These are phyloP conservation scores for Astragalus glycyphyllos DNA, from an alignment of 306 rosid genomes.

Conservation along the genomic window DNA sequence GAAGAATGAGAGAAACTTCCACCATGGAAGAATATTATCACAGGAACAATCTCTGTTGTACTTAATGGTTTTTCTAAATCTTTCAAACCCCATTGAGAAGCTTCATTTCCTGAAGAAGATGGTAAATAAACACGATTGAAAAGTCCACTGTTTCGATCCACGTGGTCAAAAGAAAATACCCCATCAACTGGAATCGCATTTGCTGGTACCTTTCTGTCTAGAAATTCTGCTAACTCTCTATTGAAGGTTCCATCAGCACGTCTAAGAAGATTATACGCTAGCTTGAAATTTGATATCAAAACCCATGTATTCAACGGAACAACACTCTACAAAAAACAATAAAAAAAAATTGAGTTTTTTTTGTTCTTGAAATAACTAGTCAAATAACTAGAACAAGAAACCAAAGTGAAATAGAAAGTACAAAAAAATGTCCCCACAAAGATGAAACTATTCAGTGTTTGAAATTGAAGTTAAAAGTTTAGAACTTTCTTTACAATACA, in stretches of 20 bases:
- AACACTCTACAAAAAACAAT: conserved; percentile 57
- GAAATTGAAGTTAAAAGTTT: conserved; percentile 21
- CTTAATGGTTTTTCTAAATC: conserved; percentile 74
- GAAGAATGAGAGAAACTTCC: conserved; percentile 95
- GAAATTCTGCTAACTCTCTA: conserved; percentile 81
- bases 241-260: conserved; percentile 90
- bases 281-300: conserved; percentile 90
- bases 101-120: conserved; percentile 45
- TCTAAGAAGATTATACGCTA: conserved; percentile 84
- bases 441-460: conserved; percentile 20
- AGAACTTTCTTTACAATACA: conserved; percentile 18
- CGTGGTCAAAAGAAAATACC: conserved; percentile 81
- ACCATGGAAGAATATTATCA: conserved; percentile 84
- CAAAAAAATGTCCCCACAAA: not conserved
- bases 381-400: conserved; percentile 55
- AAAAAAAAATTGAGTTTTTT: no score
- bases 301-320: conserved; percentile 93
- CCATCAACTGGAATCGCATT: conserved; percentile 75
- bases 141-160: conserved; percentile 63
- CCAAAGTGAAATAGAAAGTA: conserved; percentile 36
- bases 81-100: conserved; percentile 50
- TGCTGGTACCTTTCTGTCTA: conserved; percentile 76
- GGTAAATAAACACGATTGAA: conserved; percentile 72
- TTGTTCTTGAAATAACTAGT: conserved; percentile 37
- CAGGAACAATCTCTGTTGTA: conserved; percentile 68